Base-by-base conservation (phyloP, 2,329 filamentous ascomycete genomes). In the Thielaviopsis punctulata region DNA sequence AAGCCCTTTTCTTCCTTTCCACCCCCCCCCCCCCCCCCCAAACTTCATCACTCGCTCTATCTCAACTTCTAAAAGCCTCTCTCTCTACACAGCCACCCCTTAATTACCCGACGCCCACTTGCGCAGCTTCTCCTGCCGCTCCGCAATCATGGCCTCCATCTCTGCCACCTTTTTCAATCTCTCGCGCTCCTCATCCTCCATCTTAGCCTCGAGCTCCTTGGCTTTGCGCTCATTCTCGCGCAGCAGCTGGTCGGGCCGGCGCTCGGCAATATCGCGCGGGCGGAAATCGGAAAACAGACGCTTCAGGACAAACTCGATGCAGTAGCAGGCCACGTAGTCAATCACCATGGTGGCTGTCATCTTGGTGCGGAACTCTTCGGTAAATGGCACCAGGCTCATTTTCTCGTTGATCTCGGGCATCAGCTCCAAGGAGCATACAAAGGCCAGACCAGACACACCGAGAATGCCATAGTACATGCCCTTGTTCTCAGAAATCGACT, bases 381-480 rank as follows among this genome's bases (percentile, higher is more conserved):
- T 83, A 67, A 98, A 98, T 2, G 86, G 86, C 4, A 98, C 92
- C 1, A 98, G 80, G 62, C 84, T 87, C 69, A 98, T 82, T 66
- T 86, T 82, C 67, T 90, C 77, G 68, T 96, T 98, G 66, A 98
- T 80, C 64, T 96, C 92, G 2, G 92, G 92, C 48, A 96, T 75
- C 61, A 98, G 87, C 66, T 98, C 92, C 1, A 90, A 93, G 6
- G 89, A 90, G 69, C 90, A 95, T 46, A 84, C 82, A 67, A 98
- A 96, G 5, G 92, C 90, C 25, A 98, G 85, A 43, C 74, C 87
- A 0, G 87, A 86, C 15, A 95, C 90, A 58, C 84, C 84, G 41
- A 98, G 71, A 52, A 98, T 87, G 55, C 92, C 92, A 74, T 85
- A 98, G 72, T 92, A 98, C 92, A 98, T 98, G 65, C 86, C 88